phyloP scores from a whole-genome alignment of 768 basidiomycete genomes.

The Podaxis sp. region DNA sequence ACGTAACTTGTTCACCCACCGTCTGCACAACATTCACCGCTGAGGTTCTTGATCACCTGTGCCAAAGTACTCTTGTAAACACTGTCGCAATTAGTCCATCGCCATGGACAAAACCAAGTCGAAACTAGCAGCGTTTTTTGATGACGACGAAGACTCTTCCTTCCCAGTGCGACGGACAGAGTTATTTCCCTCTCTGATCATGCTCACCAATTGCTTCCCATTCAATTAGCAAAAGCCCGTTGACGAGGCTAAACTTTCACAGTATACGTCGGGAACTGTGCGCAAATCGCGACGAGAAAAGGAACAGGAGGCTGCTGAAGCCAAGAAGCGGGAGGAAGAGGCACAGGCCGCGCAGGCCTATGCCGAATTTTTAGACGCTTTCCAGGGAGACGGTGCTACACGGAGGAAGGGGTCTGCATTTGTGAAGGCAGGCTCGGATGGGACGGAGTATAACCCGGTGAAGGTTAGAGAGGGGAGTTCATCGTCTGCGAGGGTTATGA shows the following conservation, averaged over 20 bases:
- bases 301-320: constrained; percentile 90
- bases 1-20: background rate
- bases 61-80: background rate
- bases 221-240: constrained; percentile 76
- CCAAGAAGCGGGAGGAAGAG: constrained; percentile 84
- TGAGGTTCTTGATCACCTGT: background rate
- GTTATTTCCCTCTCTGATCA: constrained; percentile 53
- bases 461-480: constrained; percentile 4
- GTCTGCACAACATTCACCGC: background rate
- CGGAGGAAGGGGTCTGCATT: constrained; percentile 52
- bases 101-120: constrained; percentile 67
- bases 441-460: constrained; percentile 35
- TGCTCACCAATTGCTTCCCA: constrained; percentile 61
- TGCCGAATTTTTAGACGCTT: constrained; percentile 82
- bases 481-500: background rate
- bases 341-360: constrained; percentile 76
- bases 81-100: background rate
- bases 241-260: constrained; percentile 82
- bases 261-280: constrained; percentile 82
- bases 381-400: constrained; percentile 66
- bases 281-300: constrained; percentile 90
- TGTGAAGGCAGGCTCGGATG: constrained; percentile 62
- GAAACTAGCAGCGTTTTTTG: constrained; percentile 80
- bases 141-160: constrained; percentile 80
- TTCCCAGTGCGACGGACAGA: constrained; percentile 91